Evolutionary conservation across 2,329 filamentous ascomycete genomes (phyloP), one percentile per base, ranked within the genome.

Genomic region (Ophiostoma ulmi): DNA sequence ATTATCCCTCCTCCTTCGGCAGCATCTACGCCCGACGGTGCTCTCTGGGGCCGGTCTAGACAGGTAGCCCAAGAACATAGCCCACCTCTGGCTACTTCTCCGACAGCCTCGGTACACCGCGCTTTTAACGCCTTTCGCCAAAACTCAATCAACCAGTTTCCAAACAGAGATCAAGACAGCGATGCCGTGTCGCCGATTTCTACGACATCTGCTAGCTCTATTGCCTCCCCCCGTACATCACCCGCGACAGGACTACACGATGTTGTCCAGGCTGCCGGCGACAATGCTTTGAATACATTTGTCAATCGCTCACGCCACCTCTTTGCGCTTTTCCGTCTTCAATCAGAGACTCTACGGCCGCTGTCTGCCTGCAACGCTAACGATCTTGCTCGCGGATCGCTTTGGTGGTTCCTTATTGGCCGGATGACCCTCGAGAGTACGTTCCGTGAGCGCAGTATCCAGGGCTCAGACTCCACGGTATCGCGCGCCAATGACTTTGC

Each of bases 381-480:
- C 66, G 87, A 93, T 72, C 90, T 94, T 81, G 83, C 90, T 11
- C 86, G 91, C 71, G 90, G 89, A 35, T 89, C 88, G 3, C 82
- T 92, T 0, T 97, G 94, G 94, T 97, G 94, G 94, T 96, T 97
- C 76, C 78, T 97, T 65, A 90, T 88, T 75, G 94, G 93, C 26
- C 89, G 93, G 73, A 87, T 89, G 76, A 88, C 89, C 11, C 83
- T 97, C 69, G 94, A 97, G 78, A 79, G 81, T 14, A 83, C 90
- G 55, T 88, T 96, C 66, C 86, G 92, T 72, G 88, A 87, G 69
- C 85, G 87, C 7, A 85, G 89, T 3, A 48, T 83, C 80, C 61
- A 82, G 85, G 5, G 84, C 88, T 72, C 81, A 10, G 82, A 87
- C 74, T 26, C 72, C 7, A 20, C 72, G 1, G 20, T 68, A 7